Conservation (phyloP, 345 rosid species). For the Aethionema arabicum region DNA sequence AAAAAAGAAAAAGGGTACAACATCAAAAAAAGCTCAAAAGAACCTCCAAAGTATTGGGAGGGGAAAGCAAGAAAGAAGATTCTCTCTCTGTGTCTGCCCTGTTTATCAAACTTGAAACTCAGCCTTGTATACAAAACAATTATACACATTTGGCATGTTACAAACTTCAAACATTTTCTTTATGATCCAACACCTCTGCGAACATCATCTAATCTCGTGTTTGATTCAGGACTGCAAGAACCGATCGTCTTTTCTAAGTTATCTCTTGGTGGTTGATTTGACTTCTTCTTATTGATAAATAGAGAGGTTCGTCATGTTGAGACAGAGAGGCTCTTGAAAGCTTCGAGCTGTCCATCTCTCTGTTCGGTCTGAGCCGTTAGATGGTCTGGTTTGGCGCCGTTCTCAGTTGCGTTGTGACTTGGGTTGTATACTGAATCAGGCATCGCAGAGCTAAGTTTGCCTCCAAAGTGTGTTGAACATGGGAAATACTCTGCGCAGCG, state of each 20-base stretch:
- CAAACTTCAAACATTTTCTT: slow-evolving; percentile 27
- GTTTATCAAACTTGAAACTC: slow-evolving; percentile 31
- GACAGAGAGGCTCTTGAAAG: slow-evolving; percentile 55
- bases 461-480: slow-evolving; percentile 76
- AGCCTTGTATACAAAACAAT: slow-evolving; percentile 35
- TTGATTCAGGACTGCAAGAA: slow-evolving; percentile 19
- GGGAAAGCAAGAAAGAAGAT: slow-evolving; percentile 10
- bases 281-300: slow-evolving; percentile 14
- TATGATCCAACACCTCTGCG: slow-evolving; percentile 22
- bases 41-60: slow-evolving; percentile 7
- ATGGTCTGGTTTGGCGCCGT: slow-evolving; percentile 50
- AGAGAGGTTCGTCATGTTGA: slow-evolving; percentile 29
- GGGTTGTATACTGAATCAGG: slow-evolving; percentile 49
- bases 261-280: slow-evolving; percentile 20
- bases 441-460: slow-evolving; percentile 59
- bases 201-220: slow-evolving; percentile 17
- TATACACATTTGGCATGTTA: slow-evolving; percentile 42
- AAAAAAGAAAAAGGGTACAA: slow-evolving; percentile 24
- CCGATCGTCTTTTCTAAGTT: slow-evolving; percentile 20
- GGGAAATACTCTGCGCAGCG: slow-evolving; percentile 70
- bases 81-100: slow-evolving; percentile 17
- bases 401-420: slow-evolving; percentile 44
- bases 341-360: slow-evolving; percentile 75
- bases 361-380: slow-evolving; percentile 39
- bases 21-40: slow-evolving; percentile 21